phyloP scores from a whole-genome alignment of 108 stramenopile genomes.

The Nannochloropsis oceanica region DNA sequence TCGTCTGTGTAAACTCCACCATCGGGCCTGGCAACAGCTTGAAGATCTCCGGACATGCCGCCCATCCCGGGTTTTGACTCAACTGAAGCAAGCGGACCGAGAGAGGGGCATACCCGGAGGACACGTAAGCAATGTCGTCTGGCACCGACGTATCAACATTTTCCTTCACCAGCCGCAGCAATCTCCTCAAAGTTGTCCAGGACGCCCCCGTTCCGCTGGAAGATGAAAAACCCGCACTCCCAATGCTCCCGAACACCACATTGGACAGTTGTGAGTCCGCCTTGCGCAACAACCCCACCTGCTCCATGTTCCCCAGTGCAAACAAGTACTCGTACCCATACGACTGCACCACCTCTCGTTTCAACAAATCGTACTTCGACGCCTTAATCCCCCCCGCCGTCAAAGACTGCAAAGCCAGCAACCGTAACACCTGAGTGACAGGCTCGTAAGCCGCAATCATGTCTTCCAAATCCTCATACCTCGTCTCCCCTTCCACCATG shows the following conservation, averaged over 20 bases:
- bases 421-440: constrained; percentile 49
- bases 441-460: constrained; percentile 43
- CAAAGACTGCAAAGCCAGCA: constrained; percentile 77
- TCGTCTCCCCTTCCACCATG: constrained; percentile 83
- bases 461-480: constrained; percentile 25
- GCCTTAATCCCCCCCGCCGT: constrained; percentile 71
- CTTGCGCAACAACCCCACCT: constrained; percentile 57
- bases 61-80: constrained; percentile 56
- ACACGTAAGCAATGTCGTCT: constrained; percentile 77
- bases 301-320: constrained; percentile 64
- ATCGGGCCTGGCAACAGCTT: constrained; percentile 29
- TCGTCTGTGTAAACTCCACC: constrained; percentile 22
- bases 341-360: constrained; percentile 64
- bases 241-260: constrained; percentile 40
- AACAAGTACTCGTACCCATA: constrained; percentile 76
- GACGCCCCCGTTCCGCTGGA: constrained; percentile 8
- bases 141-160: constrained; percentile 66
- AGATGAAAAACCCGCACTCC: not conserved
- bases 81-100: constrained; percentile 67
- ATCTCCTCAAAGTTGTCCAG: constrained; percentile 52
- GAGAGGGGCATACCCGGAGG: constrained; percentile 76
- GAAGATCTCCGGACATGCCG: constrained; percentile 3
- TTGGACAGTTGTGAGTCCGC: constrained; percentile 40
- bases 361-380: constrained; percentile 61
- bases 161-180: constrained; percentile 68